Evolutionary conservation across 495 filamentous ascomycete species (phyloP), one percentile per base, ranked within the genome.

Genomic region (Penicillium verhagenii): DNA sequence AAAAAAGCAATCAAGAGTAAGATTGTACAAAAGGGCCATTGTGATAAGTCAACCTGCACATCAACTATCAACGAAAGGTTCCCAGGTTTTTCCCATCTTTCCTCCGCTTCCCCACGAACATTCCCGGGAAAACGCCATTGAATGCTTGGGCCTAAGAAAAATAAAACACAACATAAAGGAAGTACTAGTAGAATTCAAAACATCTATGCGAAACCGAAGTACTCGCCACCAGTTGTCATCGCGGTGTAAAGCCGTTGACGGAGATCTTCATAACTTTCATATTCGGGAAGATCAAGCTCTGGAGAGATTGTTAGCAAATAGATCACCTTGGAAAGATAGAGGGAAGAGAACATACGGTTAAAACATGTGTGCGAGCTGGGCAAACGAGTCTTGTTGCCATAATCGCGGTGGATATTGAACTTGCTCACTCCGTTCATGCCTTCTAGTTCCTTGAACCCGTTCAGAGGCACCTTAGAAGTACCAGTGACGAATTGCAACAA

Each of bases 261-360:
- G 40, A 99, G 82, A 64, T 81, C 79, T 57, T 99, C 94, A 68
- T 99, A 99, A 67, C 84, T 95, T 59, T 97, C 95, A 67, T 97
- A 99, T 71, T 99, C 94, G 55, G 94, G 94, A 58, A 99, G 85
- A 79, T 99, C 94, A 68, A 99, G 91, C 78, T 99, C 92, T 97
- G 71, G 62, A 56, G 63, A 60, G 57, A 48, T 8, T 18, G 60
- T 78, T 72, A 79, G 72, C 53, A 58, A 53, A 49, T 53, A 9
- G 23, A 40, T 52, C 14, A 33, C 50, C 31, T 49, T 18, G 29
- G 38, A 10, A 6, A 21, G 3, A 19, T 9, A 38, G 6, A 18
- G 16, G 24, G 18, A 24, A 25, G 10, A 46, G 46, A 40, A 90
- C 91, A 90, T 83, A 97, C 92, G 94, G 70, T 99, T 99, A 77